Evolutionary conservation across 495 filamentous ascomycete species (phyloP).

Genomic region (Trichoderma virens): DNA sequence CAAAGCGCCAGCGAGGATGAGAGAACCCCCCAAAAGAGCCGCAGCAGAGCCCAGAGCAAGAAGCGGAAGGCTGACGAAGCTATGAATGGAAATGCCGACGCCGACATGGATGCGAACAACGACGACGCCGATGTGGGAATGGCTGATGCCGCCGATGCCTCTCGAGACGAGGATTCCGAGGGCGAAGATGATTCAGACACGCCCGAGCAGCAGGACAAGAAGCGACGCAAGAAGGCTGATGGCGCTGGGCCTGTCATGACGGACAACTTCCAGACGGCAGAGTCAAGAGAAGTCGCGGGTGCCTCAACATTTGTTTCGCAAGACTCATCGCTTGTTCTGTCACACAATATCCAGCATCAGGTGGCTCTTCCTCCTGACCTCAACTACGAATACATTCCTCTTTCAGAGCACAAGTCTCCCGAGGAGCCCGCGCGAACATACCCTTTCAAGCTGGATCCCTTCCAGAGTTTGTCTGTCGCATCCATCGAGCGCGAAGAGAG

Average conservation of each 20-base stretch:
- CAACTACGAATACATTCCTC: conserved; percentile 80
- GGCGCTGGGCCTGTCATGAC: conserved; percentile 77
- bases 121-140: conserved; percentile 38
- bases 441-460: conserved; percentile 90
- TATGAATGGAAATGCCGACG: conserved; percentile 47
- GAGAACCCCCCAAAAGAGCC: conserved; percentile 28
- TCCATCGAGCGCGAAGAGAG: conserved; percentile 94
- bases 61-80: conserved; percentile 78
- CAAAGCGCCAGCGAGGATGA: conserved; percentile 25
- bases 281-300: conserved; percentile 78
- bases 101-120: conserved; percentile 21
- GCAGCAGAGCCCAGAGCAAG: conserved; percentile 51
- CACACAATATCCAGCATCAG: conserved; percentile 97
- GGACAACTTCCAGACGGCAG: conserved; percentile 92
- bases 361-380: conserved; percentile 82
- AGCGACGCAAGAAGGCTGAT: conserved; percentile 67
- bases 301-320: conserved; percentile 71
- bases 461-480: conserved; percentile 85
- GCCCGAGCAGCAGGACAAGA: conserved; percentile 48
- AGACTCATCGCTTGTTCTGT: conserved; percentile 61
- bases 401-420: conserved; percentile 81
- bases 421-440: conserved; percentile 75
- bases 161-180: conserved; percentile 27
- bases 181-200: conserved; percentile 22
- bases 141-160: conserved; percentile 34